Evolutionary conservation across 2,329 filamentous ascomycete genomes (phyloP).

Genomic region (Knufia fluminis): DNA sequence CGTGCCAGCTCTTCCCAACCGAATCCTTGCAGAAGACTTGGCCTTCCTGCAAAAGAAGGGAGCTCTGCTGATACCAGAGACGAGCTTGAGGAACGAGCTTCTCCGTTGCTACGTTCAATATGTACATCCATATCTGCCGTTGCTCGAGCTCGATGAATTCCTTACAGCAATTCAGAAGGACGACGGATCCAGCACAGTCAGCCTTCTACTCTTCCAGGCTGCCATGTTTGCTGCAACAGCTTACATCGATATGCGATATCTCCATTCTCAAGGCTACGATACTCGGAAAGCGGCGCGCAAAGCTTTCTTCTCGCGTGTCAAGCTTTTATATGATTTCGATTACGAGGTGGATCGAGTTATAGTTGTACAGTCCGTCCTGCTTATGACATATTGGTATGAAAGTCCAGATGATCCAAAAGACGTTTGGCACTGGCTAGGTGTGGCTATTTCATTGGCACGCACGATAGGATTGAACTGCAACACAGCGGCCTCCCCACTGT

Average conservation of each 20-base stretch:
- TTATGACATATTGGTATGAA: constrained; percentile 98
- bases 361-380: constrained; percentile 74
- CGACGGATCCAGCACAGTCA: constrained; percentile 65
- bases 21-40: constrained; percentile 72
- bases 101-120: constrained; percentile 77
- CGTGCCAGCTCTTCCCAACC: constrained; percentile 67
- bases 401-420: constrained; percentile 95
- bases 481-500: constrained; percentile 58
- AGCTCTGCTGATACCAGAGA: constrained; percentile 65
- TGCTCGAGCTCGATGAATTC: constrained; percentile 60
- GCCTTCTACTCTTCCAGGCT: constrained; percentile 81
- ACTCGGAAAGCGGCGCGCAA: constrained; percentile 75
- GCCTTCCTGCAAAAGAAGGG: constrained; percentile 77
- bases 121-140: constrained; percentile 88
- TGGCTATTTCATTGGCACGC: constrained; percentile 83
- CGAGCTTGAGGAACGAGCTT: constrained; percentile 66
- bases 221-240: constrained; percentile 91
- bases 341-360: constrained; percentile 85
- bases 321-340: constrained; percentile 89
- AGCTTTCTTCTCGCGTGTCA: constrained; percentile 71
- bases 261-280: constrained; percentile 67
- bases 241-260: constrained; percentile 70
- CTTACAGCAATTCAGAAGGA: constrained; percentile 48
- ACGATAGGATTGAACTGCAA: constrained; percentile 90
- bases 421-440: constrained; percentile 98